A percentile compares a stretch with the other conserved stretches of the same genome.
Conservation (phyloP, 2,329 filamentous ascomycete genomes). For the Ascochyta rabiei region DNA sequence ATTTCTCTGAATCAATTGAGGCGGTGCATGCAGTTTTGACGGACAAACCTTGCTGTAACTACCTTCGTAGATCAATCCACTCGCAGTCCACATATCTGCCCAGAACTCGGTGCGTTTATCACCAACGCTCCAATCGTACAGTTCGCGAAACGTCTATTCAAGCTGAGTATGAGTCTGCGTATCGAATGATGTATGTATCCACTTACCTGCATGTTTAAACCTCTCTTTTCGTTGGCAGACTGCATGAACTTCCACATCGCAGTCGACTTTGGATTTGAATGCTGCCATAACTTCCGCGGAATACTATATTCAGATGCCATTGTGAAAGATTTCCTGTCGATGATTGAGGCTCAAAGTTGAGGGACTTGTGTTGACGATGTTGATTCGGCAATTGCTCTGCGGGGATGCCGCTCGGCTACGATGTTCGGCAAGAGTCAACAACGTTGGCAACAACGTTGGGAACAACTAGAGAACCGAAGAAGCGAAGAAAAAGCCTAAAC, state of each 20-base stretch:
- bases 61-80: conserved; percentile 40
- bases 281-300: conserved; percentile 57
- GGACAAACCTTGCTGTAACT: conserved; percentile 31
- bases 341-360: background rate
- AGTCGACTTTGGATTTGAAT: conserved; percentile 51
- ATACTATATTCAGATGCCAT: conserved; percentile 9
- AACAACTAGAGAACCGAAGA: background rate
- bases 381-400: conserved; percentile 5
- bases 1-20: background rate
- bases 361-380: background rate
- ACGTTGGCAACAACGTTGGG: background rate
- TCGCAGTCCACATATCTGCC: conserved; percentile 40
- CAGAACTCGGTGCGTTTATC: conserved; percentile 58
- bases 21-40: background rate
- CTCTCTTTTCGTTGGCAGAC: conserved; percentile 63
- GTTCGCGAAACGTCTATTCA: conserved; percentile 67
- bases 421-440: background rate
- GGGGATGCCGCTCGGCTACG: conserved; percentile 3
- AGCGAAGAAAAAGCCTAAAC: background rate
- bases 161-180: background rate
- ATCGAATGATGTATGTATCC: background rate
- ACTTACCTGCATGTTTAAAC: conserved; percentile 63
- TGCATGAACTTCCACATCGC: conserved; percentile 58
- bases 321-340: background rate
- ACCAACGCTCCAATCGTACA: conserved; percentile 71